A percentile compares a stretch with the other conserved stretches of the same genome.
Conservation (phyloP, 306 rosid genomes). For the Prunus davidiana region DNA sequence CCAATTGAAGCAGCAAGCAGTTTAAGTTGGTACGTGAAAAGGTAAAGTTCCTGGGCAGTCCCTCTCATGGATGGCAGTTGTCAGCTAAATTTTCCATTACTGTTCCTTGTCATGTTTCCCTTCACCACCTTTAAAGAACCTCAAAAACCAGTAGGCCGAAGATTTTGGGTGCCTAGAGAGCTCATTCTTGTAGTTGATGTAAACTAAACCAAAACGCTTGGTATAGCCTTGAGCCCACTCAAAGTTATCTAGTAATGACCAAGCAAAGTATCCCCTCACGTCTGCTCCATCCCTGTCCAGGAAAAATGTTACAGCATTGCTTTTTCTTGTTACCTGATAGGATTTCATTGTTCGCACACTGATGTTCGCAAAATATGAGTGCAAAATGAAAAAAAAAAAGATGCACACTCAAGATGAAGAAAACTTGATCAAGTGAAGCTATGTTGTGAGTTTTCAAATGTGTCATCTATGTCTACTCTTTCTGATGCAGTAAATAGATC, state of each 20-base stretch:
- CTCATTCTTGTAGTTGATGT: conserved; percentile 75
- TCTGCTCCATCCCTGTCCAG: conserved; percentile 75
- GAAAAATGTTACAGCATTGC: neutral
- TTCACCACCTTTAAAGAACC: conserved; percentile 60
- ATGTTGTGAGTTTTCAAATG: neutral
- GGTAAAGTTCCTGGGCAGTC: neutral
- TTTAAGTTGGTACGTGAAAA: neutral
- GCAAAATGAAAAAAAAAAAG: neutral
- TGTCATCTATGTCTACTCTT: neutral
- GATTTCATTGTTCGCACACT: neutral
- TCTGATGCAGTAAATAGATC: too few species aligned
- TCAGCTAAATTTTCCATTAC: conserved; percentile 2
- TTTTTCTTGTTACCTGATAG: neutral
- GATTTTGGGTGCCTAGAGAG: conserved; percentile 87
- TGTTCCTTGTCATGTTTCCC: conserved; percentile 56
- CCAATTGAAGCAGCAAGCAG: neutral
- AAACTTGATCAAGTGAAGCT: neutral
- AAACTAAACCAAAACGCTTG: conserved; percentile 84
- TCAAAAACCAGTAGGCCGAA: conserved; percentile 85
- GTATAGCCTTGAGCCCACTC: conserved; percentile 98
- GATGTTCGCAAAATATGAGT: neutral
- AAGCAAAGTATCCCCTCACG: conserved; percentile 89
- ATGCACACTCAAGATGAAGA: neutral
- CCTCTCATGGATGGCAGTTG: neutral
- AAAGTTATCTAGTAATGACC: conserved; percentile 91